Base-by-base conservation (phyloP, 1,139 yeast genomes). In the Hemisphaericaspora xylofermentans region DNA sequence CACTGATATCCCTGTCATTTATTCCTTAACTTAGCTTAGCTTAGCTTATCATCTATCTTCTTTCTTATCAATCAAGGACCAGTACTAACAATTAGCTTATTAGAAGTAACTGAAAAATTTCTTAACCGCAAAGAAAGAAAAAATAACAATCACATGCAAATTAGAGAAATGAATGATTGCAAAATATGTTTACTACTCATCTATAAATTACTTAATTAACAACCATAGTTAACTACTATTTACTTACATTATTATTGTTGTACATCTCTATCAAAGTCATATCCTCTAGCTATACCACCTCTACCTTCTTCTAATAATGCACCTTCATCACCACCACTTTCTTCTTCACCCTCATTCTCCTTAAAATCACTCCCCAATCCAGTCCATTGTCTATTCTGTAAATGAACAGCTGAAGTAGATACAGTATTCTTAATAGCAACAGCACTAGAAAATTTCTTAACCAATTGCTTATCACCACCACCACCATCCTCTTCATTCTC, bases 261-360 rank as follows among this genome's bases (percentile, higher is more conserved):
- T n/a, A 31, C 34, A 30, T 33, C 32, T 27, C 35, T 36, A 45
- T 67, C 73, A 41, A 52, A 64, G 40, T 65, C 70, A 54, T 93
- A 93, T 4, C 94, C 95, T 51, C 98, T 72, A 1, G 98, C 98
- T 43, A 91, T 78, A 29, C 98, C 98, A 2, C 77, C 73, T 36
- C 84, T 71, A 1, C 98, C 98, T 50, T 84, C 82, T 57, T 88
- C 95, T 1, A 88, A 76, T 1, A 71, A 59, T 0, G 97, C 89
- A 22, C 93, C 95, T 15, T 72, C 75, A 35, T 66, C 67, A 35
- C 72, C 79, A 33, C 57, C 64, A 1, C 62, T 69, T 5, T 66
- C 74, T n/a, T 67, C 71, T n/a, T 54, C 59, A 4, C 63, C 63
- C 38, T 57, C 58, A 1, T 56, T 51, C 6, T 9, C 16, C 6